Base-by-base conservation (phyloP, 345 rosid species). In the Luvunga scandens region DNA sequence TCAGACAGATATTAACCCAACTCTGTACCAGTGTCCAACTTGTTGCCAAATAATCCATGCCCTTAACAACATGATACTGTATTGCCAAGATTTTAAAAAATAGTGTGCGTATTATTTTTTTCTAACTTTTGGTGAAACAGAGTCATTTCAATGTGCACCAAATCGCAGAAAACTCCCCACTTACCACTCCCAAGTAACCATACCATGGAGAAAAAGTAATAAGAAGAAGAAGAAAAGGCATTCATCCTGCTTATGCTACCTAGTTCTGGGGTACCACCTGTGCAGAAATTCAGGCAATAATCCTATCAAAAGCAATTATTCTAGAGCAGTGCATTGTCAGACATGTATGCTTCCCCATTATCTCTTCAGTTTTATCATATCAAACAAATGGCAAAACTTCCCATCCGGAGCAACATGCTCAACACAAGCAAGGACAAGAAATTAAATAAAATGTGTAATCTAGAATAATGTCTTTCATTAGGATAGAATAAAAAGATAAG, bases 1-100 rank as follows among this genome's bases (percentile, higher is more conserved):
- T 38, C 13, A 38, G 24, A 8, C 34, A 24, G 53, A 45, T 12
- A 45, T 13, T 45, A 69, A 75, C 42, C 62, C 60, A n/a, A 45
- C 66, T 55, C 38, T 24, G 21, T 33, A 24, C 30, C 71, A 70
- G 34, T 30, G n/a, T 45, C 75, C 59, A 69, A 50, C 66, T 50
- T 21, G 28, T 16, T 57, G 28, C 50, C 45, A 65, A 53, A 45
- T 39, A 19, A 28, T 6, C 59, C 33, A 55, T 63, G 22, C 59
- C n/a, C 63, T 22, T 53, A 63, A 71, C 34, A 78, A 64, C 19
- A 34, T 61, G 69, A 68, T 78, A 76, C 66, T 76, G 39, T 25
- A n/a, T 65, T 67, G 64, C 55, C 65, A 61, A 13, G 62, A 78
- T 75, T 30, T 28, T 24, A n/a, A 55, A 25, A 28, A 56, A 55